Base-by-base conservation (phyloP, 2,329 filamentous ascomycete species). In the Diaporthe sp. region DNA sequence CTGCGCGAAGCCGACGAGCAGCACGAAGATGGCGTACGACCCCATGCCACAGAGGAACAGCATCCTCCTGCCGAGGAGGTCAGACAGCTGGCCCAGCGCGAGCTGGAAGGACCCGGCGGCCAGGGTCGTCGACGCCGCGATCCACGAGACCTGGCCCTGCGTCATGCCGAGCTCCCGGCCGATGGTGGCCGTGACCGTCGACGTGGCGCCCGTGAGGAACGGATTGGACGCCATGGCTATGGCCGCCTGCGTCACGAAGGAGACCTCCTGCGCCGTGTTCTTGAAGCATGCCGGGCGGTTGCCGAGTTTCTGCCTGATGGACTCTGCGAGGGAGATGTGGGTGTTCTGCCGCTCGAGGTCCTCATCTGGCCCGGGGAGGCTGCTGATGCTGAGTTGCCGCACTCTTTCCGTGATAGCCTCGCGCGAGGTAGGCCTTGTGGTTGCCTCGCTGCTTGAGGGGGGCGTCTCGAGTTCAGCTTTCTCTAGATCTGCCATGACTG, bases 141-240 rank as follows among this genome's bases (percentile, higher is more conserved):
- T 91, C 92, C 92, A 94, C 0, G 91, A 92, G 33, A 94, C 89
- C 78, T 94, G 87, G 1, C 91, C 89, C 61, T 89, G 90, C 3
- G 87, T 89, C 91, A 94, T 93, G 60, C 85, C 79, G 72, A 93
- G 81, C 75, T 92, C 89, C 19, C 82, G 80, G 2, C 88, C 90
- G 64, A 93, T 91, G 68, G 89, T 89, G 0, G 89, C 89, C 1
- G 90, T 91, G 75, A 92, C 90, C 74, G 93, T 91, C 3, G 91
- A 87, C 6, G 90, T 87, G 6, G 87, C 85, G 17, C 92, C 92
- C 10, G 85, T 85, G 38, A 92, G 83, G 77, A 94, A 91, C 6
- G 88, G 88, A 13, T 87, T 87, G 79, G 92, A 91, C 4, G 89
- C 91, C 58, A 93, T 91, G 2, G 91, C 91, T 84, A 93, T 90